Conservation (phyloP, 371 early-diverging fungal species). For the Blyttiomyces sp. region DNA sequence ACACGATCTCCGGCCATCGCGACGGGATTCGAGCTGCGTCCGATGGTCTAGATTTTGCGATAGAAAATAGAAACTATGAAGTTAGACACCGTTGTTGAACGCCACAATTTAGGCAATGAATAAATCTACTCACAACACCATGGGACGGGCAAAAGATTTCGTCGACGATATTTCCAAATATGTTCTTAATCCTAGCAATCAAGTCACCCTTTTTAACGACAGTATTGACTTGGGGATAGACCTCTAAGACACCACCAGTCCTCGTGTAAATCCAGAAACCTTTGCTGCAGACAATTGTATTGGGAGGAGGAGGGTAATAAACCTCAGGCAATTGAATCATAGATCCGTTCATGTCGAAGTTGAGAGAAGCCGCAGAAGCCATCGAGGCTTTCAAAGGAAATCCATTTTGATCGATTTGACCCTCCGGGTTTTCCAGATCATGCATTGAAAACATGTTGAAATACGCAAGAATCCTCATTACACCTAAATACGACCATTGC, state of each 20-base stretch:
- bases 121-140: constrained; percentile 37
- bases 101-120: neutral
- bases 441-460: constrained; percentile 41
- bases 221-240: constrained; percentile 82
- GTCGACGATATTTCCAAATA: constrained; percentile 89
- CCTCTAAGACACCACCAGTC: constrained; percentile 75
- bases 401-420: neutral
- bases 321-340: too few species aligned
- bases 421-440: neutral
- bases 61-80: neutral
- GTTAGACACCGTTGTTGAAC: neutral
- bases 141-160: constrained; percentile 74
- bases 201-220: constrained; percentile 81
- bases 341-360: neutral
- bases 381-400: neutral
- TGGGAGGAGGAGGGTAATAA: constrained; percentile 13
- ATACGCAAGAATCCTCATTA: constrained; percentile 48
- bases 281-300: constrained; percentile 44
- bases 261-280: constrained; percentile 58
- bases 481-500: constrained; percentile 50
- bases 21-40: constrained; percentile 52
- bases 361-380: neutral
- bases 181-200: constrained; percentile 86
- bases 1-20: constrained; percentile 56
- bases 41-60: constrained; percentile 37